Evolutionary conservation across 176 grass and related monocot genomes (phyloP).

Genomic region (Guadua angustifolia): DNA sequence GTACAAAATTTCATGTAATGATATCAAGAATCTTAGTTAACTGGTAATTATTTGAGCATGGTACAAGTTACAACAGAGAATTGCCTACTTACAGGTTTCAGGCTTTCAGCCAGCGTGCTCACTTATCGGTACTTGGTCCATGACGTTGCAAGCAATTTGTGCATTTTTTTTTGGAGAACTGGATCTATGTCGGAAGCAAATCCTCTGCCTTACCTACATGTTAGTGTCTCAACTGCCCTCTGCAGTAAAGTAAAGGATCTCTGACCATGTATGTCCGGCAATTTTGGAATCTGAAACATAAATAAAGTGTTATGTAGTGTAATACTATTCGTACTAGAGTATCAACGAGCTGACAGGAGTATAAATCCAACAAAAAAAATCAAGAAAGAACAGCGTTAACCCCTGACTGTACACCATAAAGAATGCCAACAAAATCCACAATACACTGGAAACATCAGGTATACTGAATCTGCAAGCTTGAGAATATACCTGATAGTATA

Average conservation of each 20-base stretch:
- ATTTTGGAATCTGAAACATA: slow-evolving; percentile 86
- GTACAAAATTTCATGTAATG: no score
- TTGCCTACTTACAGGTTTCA: slow-evolving; percentile 45
- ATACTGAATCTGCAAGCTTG: neutral
- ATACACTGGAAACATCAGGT: neutral
- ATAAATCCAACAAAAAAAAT: neutral
- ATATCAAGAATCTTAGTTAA: neutral
- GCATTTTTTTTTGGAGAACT: slow-evolving; percentile 71
- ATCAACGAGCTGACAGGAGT: neutral
- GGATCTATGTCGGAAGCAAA: no score
- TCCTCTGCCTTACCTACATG: no score
- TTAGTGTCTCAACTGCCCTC: no score
- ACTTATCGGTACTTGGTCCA: slow-evolving; percentile 85
- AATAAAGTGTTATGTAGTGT: slow-evolving; percentile 14
- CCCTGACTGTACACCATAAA: neutral
- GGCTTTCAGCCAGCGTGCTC: slow-evolving; percentile 77
- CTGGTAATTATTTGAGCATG: slow-evolving; percentile 10
- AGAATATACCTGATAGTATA: slow-evolving; percentile 77
- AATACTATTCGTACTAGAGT: slow-evolving; percentile 24
- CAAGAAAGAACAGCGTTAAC: neutral
- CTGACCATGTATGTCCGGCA: no score
- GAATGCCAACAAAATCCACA: slow-evolving; percentile 7
- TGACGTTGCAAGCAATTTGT: slow-evolving; percentile 70
- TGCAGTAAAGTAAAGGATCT: no score
- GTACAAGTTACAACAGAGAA: slow-evolving; percentile 54